These are phyloP conservation scores for Penicillium bialowiezense DNA, from an alignment of 495 filamentous ascomycete genomes.

Conservation along the genomic window DNA sequence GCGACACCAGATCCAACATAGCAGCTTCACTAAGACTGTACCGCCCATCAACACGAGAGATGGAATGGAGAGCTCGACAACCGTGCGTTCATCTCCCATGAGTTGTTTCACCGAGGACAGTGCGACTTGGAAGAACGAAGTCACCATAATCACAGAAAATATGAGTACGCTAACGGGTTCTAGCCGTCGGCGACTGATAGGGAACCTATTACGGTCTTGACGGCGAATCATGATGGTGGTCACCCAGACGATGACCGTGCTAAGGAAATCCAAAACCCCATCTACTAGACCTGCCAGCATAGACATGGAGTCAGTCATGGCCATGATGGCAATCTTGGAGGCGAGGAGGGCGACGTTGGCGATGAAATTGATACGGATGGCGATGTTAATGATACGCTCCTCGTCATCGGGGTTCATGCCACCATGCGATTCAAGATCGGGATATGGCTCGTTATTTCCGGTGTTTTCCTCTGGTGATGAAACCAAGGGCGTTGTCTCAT, in stretches of 20 bases:
- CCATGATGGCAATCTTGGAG: conserved; percentile 76
- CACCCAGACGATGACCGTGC: conserved; percentile 81
- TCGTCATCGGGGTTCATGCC: conserved; percentile 58
- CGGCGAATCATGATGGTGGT: conserved; percentile 71
- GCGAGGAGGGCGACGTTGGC: conserved; percentile 76
- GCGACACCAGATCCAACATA: conserved; percentile 91
- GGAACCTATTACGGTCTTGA: conserved; percentile 78
- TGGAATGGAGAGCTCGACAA: conserved; percentile 70
- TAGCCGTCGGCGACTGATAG: conserved; percentile 72
- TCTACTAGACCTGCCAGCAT: conserved; percentile 89
- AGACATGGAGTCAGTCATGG: conserved; percentile 79
- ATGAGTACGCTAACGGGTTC: conserved; percentile 78
- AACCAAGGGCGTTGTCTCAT: conserved; percentile 64
- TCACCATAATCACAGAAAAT: conserved; percentile 83
- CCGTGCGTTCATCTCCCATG: conserved; percentile 56
- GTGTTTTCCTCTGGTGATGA: conserved; percentile 29
- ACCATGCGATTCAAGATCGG: conserved; percentile 41
- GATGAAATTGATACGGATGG: conserved; percentile 83
- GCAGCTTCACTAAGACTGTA: conserved; percentile 77
- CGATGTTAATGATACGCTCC: conserved; percentile 66
- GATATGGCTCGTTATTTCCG: conserved; percentile 21
- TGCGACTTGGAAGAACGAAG: conserved; percentile 81
- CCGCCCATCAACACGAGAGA: conserved; percentile 77
- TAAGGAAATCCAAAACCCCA: conserved; percentile 82
- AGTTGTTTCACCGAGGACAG: conserved; percentile 69